Evolutionary conservation across 257 asterid species (phyloP), one percentile per base, ranked within the genome.

Genomic region (Gynochthodes officinalis): DNA sequence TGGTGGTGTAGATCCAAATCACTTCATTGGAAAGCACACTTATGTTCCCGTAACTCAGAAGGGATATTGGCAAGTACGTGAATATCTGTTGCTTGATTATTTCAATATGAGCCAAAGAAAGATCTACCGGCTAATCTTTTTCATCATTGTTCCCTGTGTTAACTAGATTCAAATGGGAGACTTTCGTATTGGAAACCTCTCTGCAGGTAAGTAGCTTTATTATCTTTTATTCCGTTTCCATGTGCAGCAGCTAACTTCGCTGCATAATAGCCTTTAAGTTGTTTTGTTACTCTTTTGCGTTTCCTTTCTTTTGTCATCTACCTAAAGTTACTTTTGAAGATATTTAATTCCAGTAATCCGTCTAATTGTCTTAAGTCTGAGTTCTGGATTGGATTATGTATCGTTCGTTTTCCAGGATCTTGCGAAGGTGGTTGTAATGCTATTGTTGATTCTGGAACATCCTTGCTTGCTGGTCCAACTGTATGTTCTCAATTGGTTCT

Each of bases 361-460:
- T n/a, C n/a, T n/a, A n/a, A n/a, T n/a, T n/a, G 53, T 2, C 4
- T 48, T 48, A n/a, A 16, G 43, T 52, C 13, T 35, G 30, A 19
- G 1, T 39, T 39, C 69, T 21, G 0, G 5, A 21, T 18, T n/a
- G 30, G 52, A 52, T 69, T 70, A 35, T 69, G n/a, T 37, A 50
- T 14, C 2, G 33, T 37, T 63, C 67, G 62, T 48, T 21, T 53
- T 65, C 58, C 86, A 93, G 98, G 97, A 74, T 83, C 82, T 69
- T 91, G 98, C 64, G 87, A 81, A 62, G 89, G 82, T 30, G 98
- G 97, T 67, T 93, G 98, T 86, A 82, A 88, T 82, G 97, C 98
- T 76, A 93, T 93, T 76, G 96, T 91, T 82, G 98, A 93, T 84
- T 86, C 98, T 50, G 98, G 98, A 70, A 93, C 98, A 73, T 88